phyloP scores from a whole-genome alignment of 2,329 filamentous ascomycete species.

The Ophiosphaerella korrae region DNA sequence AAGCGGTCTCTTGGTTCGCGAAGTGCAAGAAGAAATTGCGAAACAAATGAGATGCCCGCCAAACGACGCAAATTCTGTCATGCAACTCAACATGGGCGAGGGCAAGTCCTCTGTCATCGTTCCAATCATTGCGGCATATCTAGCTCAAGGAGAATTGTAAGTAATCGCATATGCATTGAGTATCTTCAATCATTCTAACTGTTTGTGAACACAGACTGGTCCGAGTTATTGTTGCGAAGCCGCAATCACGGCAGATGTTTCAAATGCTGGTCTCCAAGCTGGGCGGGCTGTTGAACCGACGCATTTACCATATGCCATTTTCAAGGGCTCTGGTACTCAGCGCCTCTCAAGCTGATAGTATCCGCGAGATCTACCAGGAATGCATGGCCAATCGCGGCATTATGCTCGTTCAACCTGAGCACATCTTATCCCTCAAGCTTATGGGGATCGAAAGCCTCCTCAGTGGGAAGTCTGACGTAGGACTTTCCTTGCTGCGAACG shows the following conservation, averaged over 20 bases:
- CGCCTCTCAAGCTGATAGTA: constrained; percentile 28
- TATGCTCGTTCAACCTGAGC: constrained; percentile 66
- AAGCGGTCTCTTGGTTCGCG: constrained; percentile 63
- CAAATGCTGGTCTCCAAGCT: constrained; percentile 61
- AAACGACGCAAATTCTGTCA: constrained; percentile 25
- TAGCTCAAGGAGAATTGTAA: constrained; percentile 54
- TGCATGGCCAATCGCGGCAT: constrained; percentile 59
- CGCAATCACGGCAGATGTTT: constrained; percentile 64
- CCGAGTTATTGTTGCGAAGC: constrained; percentile 64
- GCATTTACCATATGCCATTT: constrained; percentile 63
- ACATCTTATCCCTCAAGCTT: constrained; percentile 66
- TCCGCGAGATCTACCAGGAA: constrained; percentile 49
- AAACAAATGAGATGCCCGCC: constrained; percentile 55
- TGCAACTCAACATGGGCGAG: constrained; percentile 40
- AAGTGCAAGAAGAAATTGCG: constrained; percentile 64
- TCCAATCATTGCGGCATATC: constrained; percentile 34
- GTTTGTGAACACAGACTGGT: constrained; percentile 49
- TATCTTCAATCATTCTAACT: constrained; percentile 2
- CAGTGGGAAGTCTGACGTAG: constrained; percentile 31
- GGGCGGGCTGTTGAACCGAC: constrained; percentile 60
- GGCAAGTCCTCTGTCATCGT: constrained; percentile 39
- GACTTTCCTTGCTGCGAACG: constrained; percentile 43
- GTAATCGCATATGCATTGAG: background rate
- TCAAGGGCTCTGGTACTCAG: constrained; percentile 55
- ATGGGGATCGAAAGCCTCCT: constrained; percentile 61